Conservation (phyloP, 495 filamentous ascomycete species). For the Penicillium canescens region DNA sequence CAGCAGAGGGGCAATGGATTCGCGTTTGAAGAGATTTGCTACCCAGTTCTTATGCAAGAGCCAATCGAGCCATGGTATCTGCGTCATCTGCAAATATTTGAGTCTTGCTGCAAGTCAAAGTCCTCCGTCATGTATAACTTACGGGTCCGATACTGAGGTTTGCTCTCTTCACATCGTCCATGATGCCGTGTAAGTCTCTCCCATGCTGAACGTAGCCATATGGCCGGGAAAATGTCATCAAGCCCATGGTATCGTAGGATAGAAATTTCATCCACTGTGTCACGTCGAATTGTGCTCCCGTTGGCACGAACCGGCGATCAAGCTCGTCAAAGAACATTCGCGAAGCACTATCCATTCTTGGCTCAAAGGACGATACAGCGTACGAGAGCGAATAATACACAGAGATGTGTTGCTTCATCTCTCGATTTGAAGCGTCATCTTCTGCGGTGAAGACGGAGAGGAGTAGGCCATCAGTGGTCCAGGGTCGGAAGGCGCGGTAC, state of each 20-base stretch:
- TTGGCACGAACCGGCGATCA: slow-evolving; percentile 4
- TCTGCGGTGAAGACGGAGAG: no score
- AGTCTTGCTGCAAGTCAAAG: background rate
- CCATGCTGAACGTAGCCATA: background rate
- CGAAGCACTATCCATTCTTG: slow-evolving; percentile 34
- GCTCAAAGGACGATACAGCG: slow-evolving; percentile 37
- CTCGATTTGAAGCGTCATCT: slow-evolving; percentile 32
- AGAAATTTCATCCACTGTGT: background rate
- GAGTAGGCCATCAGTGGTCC: no score
- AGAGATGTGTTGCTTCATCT: slow-evolving; percentile 8
- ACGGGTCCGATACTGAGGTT: slow-evolving; percentile 5
- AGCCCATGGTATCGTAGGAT: background rate
- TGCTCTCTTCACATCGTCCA: background rate
- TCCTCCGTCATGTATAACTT: background rate
- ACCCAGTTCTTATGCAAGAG: slow-evolving; percentile 19
- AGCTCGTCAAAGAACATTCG: slow-evolving; percentile 44
- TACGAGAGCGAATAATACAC: slow-evolving; percentile 7
- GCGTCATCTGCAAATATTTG: slow-evolving; percentile 7
- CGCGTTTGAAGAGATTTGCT: slow-evolving; percentile 9
- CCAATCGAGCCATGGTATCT: slow-evolving; percentile 23
- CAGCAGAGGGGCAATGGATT: slow-evolving; percentile 1
- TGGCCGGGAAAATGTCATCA: background rate
- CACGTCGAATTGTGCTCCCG: background rate
- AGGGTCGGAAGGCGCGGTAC: slow-evolving; percentile 3
- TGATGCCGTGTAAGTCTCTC: background rate